phyloP scores from a whole-genome alignment of 176 grass and related monocot species.

The Carex scoparia region DNA sequence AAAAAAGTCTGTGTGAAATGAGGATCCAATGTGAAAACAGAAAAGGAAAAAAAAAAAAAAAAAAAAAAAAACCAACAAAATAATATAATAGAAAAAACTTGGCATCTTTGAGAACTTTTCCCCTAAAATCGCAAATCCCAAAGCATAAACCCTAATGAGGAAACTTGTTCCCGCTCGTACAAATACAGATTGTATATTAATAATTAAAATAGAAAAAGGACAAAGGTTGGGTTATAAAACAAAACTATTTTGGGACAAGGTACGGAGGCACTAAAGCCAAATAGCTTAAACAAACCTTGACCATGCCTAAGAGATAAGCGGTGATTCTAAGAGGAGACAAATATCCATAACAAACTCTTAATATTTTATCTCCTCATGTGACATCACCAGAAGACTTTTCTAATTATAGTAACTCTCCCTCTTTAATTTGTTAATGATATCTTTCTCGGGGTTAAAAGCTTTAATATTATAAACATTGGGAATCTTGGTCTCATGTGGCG shows the following conservation, averaged over 20 bases:
- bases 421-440: constrained; percentile 14
- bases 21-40: constrained; percentile 9
- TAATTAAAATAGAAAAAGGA: background rate
- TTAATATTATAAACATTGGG: background rate
- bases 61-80: background rate
- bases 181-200: background rate
- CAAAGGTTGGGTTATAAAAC: background rate
- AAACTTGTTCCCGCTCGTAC: constrained; percentile 1
- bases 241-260: constrained; percentile 1
- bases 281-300: constrained; percentile 30
- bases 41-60: background rate
- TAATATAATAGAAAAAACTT: background rate
- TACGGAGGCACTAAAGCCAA: constrained; percentile 23
- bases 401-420: constrained; percentile 18
- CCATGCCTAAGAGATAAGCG: background rate
- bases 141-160: background rate
- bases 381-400: constrained; percentile 19
- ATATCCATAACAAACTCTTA: constrained; percentile 20
- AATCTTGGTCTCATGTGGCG: background rate
- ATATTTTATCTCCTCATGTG: constrained; percentile 8
- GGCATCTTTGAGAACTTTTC: background rate
- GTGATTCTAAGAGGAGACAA: constrained; percentile 3
- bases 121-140: constrained; percentile 22
- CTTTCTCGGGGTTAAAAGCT: background rate
- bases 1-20: background rate